phyloP scores from a whole-genome alignment of 2,329 filamentous ascomycete species.

The Sphaerulina musiva region DNA sequence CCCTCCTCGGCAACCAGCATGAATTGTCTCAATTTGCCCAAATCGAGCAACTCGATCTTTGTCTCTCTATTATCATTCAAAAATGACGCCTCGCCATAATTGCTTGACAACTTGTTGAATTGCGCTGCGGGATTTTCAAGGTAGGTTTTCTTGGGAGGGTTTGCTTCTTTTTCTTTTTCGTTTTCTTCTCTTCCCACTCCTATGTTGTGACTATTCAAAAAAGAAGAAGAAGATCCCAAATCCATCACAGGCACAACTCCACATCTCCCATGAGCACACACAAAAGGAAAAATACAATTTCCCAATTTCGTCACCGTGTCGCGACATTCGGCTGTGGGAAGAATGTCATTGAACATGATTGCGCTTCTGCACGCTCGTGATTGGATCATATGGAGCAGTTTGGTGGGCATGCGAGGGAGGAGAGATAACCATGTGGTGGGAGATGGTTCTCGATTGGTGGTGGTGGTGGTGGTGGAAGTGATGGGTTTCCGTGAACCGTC shows the following conservation, averaged over 20 bases:
- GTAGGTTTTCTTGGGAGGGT: neutral
- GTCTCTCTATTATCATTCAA: neutral
- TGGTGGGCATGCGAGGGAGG: slow-evolving; percentile 15
- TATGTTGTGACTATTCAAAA: no score
- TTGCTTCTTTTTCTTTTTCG: neutral
- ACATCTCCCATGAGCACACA: slow-evolving; percentile 69
- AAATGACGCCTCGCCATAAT: neutral
- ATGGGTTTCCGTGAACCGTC: slow-evolving; percentile 33
- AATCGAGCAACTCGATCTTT: neutral
- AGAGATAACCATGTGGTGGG: slow-evolving; percentile 12
- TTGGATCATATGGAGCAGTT: slow-evolving; percentile 65
- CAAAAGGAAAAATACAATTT: slow-evolving; percentile 65
- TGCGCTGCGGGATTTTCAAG: neutral
- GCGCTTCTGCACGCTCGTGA: slow-evolving; percentile 71
- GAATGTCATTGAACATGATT: slow-evolving; percentile 76
- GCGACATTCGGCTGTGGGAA: slow-evolving; percentile 54
- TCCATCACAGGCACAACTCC: slow-evolving; percentile 44
- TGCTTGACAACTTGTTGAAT: neutral
- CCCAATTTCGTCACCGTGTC: slow-evolving; percentile 53
- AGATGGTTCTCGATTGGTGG: neutral
- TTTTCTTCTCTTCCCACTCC: neutral
- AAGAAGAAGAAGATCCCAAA: neutral
- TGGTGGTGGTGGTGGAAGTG: neutral
- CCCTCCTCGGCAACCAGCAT: neutral
- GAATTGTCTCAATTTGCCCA: neutral